phyloP scores from a whole-genome alignment of 2,329 filamentous ascomycete species.

The Aspergillus felis region DNA sequence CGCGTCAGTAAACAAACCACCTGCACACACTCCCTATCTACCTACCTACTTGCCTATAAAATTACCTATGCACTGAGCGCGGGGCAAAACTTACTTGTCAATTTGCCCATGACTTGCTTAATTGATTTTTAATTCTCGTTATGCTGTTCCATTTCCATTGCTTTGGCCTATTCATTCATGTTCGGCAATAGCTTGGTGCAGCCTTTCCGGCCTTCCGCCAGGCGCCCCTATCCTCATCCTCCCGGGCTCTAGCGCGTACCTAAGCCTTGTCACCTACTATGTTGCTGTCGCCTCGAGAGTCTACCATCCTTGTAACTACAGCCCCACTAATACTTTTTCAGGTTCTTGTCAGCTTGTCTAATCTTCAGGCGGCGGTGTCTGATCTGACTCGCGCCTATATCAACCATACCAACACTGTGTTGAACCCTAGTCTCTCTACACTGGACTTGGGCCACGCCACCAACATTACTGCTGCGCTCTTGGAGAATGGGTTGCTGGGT shows the following conservation, averaged over 20 bases:
- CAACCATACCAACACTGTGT: constrained; percentile 79
- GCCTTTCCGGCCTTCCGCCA: not conserved
- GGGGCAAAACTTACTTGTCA: not conserved
- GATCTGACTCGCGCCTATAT: constrained; percentile 80
- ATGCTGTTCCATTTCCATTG: not conserved
- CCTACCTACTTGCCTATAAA: not conserved
- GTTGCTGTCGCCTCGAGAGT: constrained; percentile 7
- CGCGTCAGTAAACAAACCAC: constrained; percentile 12
- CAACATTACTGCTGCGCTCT: constrained; percentile 40
- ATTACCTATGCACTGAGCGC: not conserved
- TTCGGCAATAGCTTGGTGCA: not conserved
- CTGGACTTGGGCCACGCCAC: constrained; percentile 49
- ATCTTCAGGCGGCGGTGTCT: constrained; percentile 74
- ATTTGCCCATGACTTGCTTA: not conserved
- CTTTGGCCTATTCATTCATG: not conserved
- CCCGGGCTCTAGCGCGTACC: not conserved
- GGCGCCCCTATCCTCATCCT: not conserved
- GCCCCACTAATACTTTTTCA: constrained; percentile 39
- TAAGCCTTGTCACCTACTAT: not conserved
- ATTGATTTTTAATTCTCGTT: not conserved
- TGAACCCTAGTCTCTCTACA: constrained; percentile 57
- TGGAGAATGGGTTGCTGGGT: constrained; percentile 42
- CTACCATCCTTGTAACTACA: not conserved
- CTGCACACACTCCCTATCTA: not conserved
- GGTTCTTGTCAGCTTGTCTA: constrained; percentile 74